These are phyloP conservation scores for Hyaloscypha finlandica DNA, from an alignment of 495 filamentous ascomycete genomes.

Conservation along the genomic window DNA sequence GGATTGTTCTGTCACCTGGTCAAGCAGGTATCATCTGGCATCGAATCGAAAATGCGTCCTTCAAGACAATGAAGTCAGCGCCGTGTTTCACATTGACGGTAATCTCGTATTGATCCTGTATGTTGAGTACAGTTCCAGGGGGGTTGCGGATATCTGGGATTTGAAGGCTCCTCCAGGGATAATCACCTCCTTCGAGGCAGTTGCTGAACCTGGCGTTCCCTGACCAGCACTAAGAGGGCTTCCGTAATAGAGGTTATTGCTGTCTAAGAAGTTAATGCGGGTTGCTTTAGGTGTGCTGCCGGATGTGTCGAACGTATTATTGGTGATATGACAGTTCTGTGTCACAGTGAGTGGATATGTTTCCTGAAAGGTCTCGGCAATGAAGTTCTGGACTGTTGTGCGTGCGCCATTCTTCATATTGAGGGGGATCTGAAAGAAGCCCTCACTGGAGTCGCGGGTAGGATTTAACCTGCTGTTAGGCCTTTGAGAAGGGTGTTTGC, in stretches of 20 bases:
- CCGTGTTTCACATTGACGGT: slow-evolving; percentile 45
- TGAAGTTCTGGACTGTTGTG: slow-evolving; percentile 47
- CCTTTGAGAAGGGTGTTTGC: slow-evolving; percentile 1
- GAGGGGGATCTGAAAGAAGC: slow-evolving; percentile 1
- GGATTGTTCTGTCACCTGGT: slow-evolving; percentile 43
- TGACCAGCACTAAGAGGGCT: slow-evolving; percentile 42
- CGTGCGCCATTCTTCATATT: not conserved
- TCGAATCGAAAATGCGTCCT: slow-evolving; percentile 48
- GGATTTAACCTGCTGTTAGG: slow-evolving; percentile 4
- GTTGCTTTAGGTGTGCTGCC: slow-evolving; percentile 50
- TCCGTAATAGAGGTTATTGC: slow-evolving; percentile 60
- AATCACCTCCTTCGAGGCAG: slow-evolving; percentile 61
- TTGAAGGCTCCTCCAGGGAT: slow-evolving; percentile 62
- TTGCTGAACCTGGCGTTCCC: slow-evolving; percentile 41
- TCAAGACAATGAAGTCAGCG: slow-evolving; percentile 39
- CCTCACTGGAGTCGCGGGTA: not conserved
- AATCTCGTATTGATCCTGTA: slow-evolving; percentile 65
- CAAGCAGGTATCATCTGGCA: slow-evolving; percentile 49
- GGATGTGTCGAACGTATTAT: slow-evolving; percentile 52
- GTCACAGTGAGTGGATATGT: slow-evolving; percentile 60
- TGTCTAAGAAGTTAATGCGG: slow-evolving; percentile 64
- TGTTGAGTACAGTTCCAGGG: slow-evolving; percentile 62
- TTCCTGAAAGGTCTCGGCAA: slow-evolving; percentile 52
- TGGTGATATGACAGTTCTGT: slow-evolving; percentile 61
- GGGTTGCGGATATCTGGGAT: slow-evolving; percentile 57